phyloP scores from a whole-genome alignment of 2,329 filamentous ascomycete genomes.

The Trichoderma polysporum region DNA sequence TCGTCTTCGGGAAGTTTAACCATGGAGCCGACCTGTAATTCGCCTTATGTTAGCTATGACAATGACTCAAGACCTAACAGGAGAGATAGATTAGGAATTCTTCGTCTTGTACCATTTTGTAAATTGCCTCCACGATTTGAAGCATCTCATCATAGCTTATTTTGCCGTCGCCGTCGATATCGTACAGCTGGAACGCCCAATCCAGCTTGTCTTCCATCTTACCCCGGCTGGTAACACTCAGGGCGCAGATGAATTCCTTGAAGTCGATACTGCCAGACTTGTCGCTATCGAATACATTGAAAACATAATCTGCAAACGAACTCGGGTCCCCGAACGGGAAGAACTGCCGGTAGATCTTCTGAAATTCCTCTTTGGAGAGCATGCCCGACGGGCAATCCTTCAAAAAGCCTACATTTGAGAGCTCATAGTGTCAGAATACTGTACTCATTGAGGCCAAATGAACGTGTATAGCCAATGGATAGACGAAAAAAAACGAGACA shows the following conservation, averaged over 20 bases:
- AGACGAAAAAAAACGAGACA: not conserved
- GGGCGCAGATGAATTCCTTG: constrained; percentile 98
- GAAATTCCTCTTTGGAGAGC: constrained; percentile 97
- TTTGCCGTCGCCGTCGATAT: constrained; percentile 98
- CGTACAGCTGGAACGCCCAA: constrained; percentile 99
- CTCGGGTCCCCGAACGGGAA: constrained; percentile 98
- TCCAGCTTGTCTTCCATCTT: constrained; percentile 99
- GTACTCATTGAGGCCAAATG: not conserved
- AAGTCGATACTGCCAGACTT: constrained; percentile 98
- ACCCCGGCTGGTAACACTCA: constrained; percentile 93
- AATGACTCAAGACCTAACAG: not conserved
- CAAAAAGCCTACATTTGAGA: constrained; percentile 70
- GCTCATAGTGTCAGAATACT: not conserved
- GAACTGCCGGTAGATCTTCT: constrained; percentile 99
- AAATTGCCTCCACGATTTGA: constrained; percentile 97
- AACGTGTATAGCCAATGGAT: not conserved
- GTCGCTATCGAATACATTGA: constrained; percentile 98
- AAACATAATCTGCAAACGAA: constrained; percentile 97
- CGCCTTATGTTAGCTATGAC: not conserved
- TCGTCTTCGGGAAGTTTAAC: constrained; percentile 98
- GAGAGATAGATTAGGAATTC: not conserved
- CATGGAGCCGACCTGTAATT: constrained; percentile 86
- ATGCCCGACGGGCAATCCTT: constrained; percentile 98
- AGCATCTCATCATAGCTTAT: constrained; percentile 99
- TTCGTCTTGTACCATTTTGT: constrained; percentile 79